Evolutionary conservation across 2,329 filamentous ascomycete species (phyloP).

Genomic region (Penicillium sp.): DNA sequence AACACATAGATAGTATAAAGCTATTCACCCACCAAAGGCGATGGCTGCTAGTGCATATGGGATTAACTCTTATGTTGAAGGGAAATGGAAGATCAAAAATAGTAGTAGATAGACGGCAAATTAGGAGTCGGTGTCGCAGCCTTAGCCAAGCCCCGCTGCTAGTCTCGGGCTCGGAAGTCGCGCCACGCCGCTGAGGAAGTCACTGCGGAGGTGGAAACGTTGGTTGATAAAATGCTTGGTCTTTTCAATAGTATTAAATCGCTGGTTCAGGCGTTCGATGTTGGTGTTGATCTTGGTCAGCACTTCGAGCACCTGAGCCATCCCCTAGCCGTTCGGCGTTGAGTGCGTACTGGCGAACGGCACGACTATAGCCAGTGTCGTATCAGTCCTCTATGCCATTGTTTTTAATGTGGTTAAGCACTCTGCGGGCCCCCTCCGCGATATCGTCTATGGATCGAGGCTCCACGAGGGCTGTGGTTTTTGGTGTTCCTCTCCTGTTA

Average conservation of each 20-base stretch:
- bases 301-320: constrained; percentile 13
- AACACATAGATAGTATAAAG: too few species aligned
- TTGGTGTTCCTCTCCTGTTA: background rate
- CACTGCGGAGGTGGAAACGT: background rate
- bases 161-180: constrained; percentile 1
- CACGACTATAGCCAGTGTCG: background rate
- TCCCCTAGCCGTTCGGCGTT: constrained; percentile 16
- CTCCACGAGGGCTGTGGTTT: background rate
- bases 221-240: constrained; percentile 10
- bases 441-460: background rate
- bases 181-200: constrained; percentile 2
- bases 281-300: constrained; percentile 16
- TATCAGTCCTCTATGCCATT: background rate
- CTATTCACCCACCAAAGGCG: too few species aligned
- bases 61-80: too few species aligned
- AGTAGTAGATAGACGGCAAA: too few species aligned
- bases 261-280: constrained; percentile 12
- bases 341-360: constrained; percentile 12
- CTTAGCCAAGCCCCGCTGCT: background rate
- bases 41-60: too few species aligned
- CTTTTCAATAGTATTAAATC: constrained; percentile 13
- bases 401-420: background rate
- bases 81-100: too few species aligned
- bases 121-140: background rate
- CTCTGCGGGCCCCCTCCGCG: background rate